Evolutionary conservation across 139 green algal genomes (phyloP), one percentile per base, ranked within the genome.

Genomic region (Coccomyxa sp.): DNA sequence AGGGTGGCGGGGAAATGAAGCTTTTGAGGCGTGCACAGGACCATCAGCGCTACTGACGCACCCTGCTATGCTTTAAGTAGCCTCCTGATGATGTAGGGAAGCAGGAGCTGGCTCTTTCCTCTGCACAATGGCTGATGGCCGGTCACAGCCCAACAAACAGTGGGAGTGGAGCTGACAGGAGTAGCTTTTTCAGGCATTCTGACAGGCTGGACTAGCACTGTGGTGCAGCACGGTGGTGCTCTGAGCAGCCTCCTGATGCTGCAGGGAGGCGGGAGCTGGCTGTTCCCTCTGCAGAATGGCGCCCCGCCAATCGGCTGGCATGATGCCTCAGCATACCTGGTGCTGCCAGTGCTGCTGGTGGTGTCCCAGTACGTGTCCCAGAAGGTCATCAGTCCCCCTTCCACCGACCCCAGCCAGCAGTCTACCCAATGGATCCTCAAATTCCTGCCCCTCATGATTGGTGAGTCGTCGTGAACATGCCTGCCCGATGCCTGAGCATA

Each of bases 401-500:
- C 90, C 40, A 77, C 85, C 58, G 78, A 84, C 40, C 92, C 96
- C 83, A 88, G 89, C 1, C 86, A 93, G 82, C 80, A 94, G 82
- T 84, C 92, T 79, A 88, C 82, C 31, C 91, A 97, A 73, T 87
- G 86, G 54, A 97, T 99, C 77, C 89, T 99, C 55, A 97, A 98
- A 82, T 97, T 99, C 85, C 87, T 99, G 70, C 96, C 96, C 9
- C 81, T 99, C 70, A 97, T 99, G 91, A 95, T 98, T 73, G 94
- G 92, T 95, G 81, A 73, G 88, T 18, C 3, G 8, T 14, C 36
- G 37, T 76, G 29, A 22, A 74, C 29, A 6, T 74, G 1, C 33
- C n/a, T 12, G 64, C 8, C 34, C 34, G 64, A 71, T n/a, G 24
- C 18, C 50, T 64, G 64, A 36, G 64, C 18, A 71, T 10, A 71